phyloP scores from a whole-genome alignment of 495 filamentous ascomycete genomes.

The Annulohypoxylon moriforme region DNA sequence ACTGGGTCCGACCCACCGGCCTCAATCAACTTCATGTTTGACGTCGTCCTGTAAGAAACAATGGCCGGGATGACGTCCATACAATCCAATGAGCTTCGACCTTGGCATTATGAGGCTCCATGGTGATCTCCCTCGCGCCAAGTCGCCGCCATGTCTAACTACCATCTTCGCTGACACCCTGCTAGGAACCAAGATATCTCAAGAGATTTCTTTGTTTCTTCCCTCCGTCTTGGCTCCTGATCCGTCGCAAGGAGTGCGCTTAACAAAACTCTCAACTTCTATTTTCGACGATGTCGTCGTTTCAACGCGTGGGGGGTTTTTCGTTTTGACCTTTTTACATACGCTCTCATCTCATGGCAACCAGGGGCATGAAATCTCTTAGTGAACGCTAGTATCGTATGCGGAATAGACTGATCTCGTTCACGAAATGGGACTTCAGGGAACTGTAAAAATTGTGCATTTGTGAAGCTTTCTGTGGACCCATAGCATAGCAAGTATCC shows the following conservation, averaged over 20 bases:
- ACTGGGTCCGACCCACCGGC: constrained; percentile 35
- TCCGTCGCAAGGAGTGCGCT: constrained; percentile 5
- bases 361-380: constrained; percentile 5
- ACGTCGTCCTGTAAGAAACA: constrained; percentile 36
- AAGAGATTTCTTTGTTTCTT: constrained; percentile 24
- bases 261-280: constrained; percentile 22
- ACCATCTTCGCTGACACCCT: constrained; percentile 10
- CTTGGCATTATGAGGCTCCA: constrained; percentile 36
- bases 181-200: constrained; percentile 25
- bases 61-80: constrained; percentile 15
- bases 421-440: not conserved
- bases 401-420: constrained; percentile 21
- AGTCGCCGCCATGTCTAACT: constrained; percentile 31
- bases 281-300: constrained; percentile 37
- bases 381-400: constrained; percentile 4
- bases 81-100: constrained; percentile 20
- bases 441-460: constrained; percentile 21
- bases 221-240: constrained; percentile 22
- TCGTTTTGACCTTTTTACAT: not conserved
- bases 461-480: constrained; percentile 31
- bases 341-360: not conserved
- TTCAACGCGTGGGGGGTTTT: constrained; percentile 22
- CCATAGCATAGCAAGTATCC: constrained; percentile 14
- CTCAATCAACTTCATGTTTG: constrained; percentile 46
- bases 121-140: constrained; percentile 43